phyloP scores from a whole-genome alignment of 768 basidiomycete genomes.

The Sarcodon sp. region DNA sequence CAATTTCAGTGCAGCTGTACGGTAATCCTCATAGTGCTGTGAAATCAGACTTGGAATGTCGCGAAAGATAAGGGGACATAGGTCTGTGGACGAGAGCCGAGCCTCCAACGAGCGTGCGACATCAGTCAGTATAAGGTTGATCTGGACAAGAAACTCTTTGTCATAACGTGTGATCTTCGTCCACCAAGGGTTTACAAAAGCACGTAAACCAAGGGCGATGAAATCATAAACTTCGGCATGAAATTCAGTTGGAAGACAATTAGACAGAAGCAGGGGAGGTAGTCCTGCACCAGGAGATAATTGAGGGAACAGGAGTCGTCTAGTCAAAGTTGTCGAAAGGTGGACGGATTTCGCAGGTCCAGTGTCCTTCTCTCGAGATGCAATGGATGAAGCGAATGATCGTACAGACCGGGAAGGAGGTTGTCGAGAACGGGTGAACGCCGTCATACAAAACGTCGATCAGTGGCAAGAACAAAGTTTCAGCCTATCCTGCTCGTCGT shows the following conservation, averaged over 20 bases:
- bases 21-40: conserved; percentile 73
- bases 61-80: conserved; percentile 45
- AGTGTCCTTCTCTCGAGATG: conserved; percentile 7
- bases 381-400: conserved; percentile 12
- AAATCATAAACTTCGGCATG: conserved; percentile 65
- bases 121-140: conserved; percentile 42
- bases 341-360: conserved; percentile 1
- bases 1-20: conserved; percentile 47
- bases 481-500: background rate
- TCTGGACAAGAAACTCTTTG: conserved; percentile 68
- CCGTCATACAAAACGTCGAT: background rate
- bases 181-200: conserved; percentile 81
- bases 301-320: conserved; percentile 33
- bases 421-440: conserved; percentile 6
- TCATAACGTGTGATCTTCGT: conserved; percentile 72
- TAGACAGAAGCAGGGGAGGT: conserved; percentile 40
- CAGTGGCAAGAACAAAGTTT: background rate
- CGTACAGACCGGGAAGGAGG: conserved; percentile 13
- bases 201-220: conserved; percentile 66
- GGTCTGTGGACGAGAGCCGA: conserved; percentile 39
- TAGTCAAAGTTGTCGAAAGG: conserved; percentile 9
- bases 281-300: conserved; percentile 27
- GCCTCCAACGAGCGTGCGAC: conserved; percentile 50
- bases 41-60: conserved; percentile 54
- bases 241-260: conserved; percentile 37